Evolutionary conservation across 495 filamentous ascomycete genomes (phyloP).

Genomic region (Emericellopsis terricola): DNA sequence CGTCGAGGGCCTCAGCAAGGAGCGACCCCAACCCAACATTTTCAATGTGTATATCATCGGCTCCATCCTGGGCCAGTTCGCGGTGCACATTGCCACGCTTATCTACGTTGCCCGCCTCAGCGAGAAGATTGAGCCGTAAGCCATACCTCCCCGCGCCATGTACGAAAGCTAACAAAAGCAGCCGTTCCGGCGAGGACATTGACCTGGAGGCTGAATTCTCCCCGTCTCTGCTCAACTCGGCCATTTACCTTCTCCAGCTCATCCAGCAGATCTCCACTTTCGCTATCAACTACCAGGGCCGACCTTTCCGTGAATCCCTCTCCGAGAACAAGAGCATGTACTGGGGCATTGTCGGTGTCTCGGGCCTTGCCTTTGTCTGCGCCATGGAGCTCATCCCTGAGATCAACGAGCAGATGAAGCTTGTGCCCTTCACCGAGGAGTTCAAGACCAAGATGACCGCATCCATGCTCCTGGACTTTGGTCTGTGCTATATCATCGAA

Average conservation of each 20-base stretch:
- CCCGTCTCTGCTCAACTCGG: constrained; percentile 87
- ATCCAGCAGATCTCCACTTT: constrained; percentile 99
- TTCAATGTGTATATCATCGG: constrained; percentile 99
- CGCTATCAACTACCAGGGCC: constrained; percentile 97
- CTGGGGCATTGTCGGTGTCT: constrained; percentile 79
- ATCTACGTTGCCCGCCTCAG: constrained; percentile 91
- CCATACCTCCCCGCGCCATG: constrained; percentile 7
- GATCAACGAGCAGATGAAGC: constrained; percentile 78
- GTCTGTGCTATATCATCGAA: constrained; percentile 78
- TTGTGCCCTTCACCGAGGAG: constrained; percentile 79
- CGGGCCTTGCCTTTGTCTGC: constrained; percentile 83
- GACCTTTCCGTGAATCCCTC: constrained; percentile 91
- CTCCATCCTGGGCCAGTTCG: constrained; percentile 93
- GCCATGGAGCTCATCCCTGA: constrained; percentile 93
- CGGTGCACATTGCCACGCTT: constrained; percentile 82
- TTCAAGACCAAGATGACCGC: constrained; percentile 79
- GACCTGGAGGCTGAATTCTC: constrained; percentile 92
- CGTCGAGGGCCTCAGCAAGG: constrained; percentile 89
- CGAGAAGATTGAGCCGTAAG: constrained; percentile 63
- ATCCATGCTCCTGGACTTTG: constrained; percentile 80
- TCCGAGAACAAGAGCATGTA: constrained; percentile 96
- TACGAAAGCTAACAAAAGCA: too few species aligned
- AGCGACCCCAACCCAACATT: constrained; percentile 94
- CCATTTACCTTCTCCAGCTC: constrained; percentile 92
- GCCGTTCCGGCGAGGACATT: constrained; percentile 46